phyloP scores from a whole-genome alignment of 805 yeast species.

The Pichia californica region DNA sequence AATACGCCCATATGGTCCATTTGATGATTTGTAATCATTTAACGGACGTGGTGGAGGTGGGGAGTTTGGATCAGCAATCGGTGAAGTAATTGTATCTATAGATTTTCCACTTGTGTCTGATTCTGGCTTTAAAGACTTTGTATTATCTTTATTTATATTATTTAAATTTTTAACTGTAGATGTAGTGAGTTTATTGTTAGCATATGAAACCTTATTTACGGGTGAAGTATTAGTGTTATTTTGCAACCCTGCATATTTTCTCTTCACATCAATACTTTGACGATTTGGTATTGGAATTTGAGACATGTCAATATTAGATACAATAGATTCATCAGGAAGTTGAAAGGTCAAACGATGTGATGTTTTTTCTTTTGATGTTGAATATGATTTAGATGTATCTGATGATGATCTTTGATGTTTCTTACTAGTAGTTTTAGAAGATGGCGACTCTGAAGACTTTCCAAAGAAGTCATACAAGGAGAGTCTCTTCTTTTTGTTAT shows the following conservation, averaged over 20 bases:
- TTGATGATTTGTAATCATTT: neutral
- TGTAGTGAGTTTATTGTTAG: too few relatives aligned
- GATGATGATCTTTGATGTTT: slow-evolving; percentile 3
- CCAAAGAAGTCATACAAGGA: slow-evolving; percentile 13
- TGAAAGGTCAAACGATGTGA: slow-evolving; percentile 3
- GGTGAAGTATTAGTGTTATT: neutral
- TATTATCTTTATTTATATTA: too few relatives aligned
- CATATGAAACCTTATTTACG: too few relatives aligned
- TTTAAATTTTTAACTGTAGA: too few relatives aligned
- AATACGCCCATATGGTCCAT: neutral
- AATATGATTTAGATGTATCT: neutral
- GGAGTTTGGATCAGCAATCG: too few relatives aligned
- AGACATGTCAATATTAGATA: slow-evolving; percentile 1
- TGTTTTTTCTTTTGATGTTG: too few relatives aligned
- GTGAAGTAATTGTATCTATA: too few relatives aligned
- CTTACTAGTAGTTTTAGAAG: neutral
- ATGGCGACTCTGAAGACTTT: slow-evolving; percentile 3
- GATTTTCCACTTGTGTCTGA: neutral
- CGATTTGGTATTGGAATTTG: slow-evolving; percentile 2
- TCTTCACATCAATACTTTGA: neutral
- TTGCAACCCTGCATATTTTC: neutral
- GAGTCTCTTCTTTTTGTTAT: slow-evolving; percentile 10
- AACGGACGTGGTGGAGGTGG: too few relatives aligned
- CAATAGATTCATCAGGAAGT: slow-evolving; percentile 9
- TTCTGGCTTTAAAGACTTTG: too few relatives aligned